Percentiles rank a stretch among this genome's conserved stretches.
These are phyloP conservation scores for Pythium periplocum DNA, from an alignment of 352 stramenopile species.

Conservation along the genomic window DNA sequence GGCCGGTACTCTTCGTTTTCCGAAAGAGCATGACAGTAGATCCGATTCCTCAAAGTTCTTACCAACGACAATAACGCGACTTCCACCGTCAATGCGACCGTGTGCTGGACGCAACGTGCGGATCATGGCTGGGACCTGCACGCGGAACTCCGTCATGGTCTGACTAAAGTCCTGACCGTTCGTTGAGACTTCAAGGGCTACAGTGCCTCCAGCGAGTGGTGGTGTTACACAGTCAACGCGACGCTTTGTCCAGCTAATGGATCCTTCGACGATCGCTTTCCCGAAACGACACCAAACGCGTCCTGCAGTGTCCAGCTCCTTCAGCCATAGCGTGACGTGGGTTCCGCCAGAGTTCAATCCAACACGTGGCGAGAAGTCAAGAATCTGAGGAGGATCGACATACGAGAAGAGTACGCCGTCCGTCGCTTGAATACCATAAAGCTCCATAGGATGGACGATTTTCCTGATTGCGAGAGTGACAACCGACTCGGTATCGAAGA, in stretches of 20 bases:
- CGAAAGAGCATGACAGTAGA: conserved; percentile 31
- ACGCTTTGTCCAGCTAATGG: not conserved
- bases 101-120: conserved; percentile 32
- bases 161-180: conserved; percentile 92
- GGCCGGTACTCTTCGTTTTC: conserved; percentile 15
- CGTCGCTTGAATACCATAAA: not conserved
- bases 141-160: conserved; percentile 65
- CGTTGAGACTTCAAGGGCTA: conserved; percentile 82
- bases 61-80: conserved; percentile 24
- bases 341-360: conserved; percentile 9
- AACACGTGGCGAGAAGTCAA: conserved; percentile 4
- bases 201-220: conserved; percentile 17
- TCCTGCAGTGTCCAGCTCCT: not conserved
- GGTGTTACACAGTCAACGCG: conserved; percentile 1
- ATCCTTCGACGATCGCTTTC: conserved; percentile 3
- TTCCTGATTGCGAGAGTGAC: not conserved
- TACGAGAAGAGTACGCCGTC: conserved; percentile 11
- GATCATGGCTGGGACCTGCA: conserved; percentile 25
- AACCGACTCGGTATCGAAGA: not conserved
- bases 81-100: conserved; percentile 41
- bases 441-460: no score
- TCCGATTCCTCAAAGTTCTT: conserved; percentile 15
- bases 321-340: conserved; percentile 4
- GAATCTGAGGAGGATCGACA: conserved; percentile 2
- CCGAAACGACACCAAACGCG: conserved; percentile 18